Evolutionary conservation across 768 basidiomycete species (phyloP).

Genomic region (Inosperma sp.): DNA sequence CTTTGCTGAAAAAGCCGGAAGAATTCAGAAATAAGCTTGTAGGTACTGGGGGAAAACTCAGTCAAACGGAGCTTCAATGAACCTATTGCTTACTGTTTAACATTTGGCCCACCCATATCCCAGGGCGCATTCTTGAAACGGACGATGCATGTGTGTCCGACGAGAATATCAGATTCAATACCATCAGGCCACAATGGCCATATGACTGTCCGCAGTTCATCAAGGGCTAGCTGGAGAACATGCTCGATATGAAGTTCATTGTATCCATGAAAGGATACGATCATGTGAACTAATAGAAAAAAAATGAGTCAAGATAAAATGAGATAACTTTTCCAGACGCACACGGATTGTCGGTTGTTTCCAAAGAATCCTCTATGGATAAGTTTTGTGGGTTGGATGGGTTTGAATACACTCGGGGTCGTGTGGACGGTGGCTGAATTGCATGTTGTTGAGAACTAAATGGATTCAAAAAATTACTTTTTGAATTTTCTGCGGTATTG

Average conservation of each 20-base stretch:
- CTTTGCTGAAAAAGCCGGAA: slow-evolving; percentile 57
- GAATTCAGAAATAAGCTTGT: slow-evolving; percentile 54
- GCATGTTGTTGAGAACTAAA: slow-evolving; percentile 17
- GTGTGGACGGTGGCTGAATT: slow-evolving; percentile 8
- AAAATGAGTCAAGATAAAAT: slow-evolving; percentile 1
- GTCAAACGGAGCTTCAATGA: not conserved
- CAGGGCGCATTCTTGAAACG: slow-evolving; percentile 65
- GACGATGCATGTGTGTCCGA: slow-evolving; percentile 52
- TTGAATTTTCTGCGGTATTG: slow-evolving; percentile 22
- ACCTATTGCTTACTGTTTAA: slow-evolving; percentile 42
- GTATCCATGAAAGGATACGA: slow-evolving; percentile 61
- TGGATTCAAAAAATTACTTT: slow-evolving; percentile 42
- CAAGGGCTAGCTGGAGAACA: slow-evolving; percentile 44
- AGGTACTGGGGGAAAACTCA: slow-evolving; percentile 39
- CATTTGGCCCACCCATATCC: slow-evolving; percentile 53
- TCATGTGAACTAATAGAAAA: slow-evolving; percentile 55
- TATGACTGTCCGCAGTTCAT: slow-evolving; percentile 54
- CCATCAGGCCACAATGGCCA: slow-evolving; percentile 69
- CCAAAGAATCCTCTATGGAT: slow-evolving; percentile 12
- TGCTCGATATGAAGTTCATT: slow-evolving; percentile 61
- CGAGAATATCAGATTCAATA: slow-evolving; percentile 41
- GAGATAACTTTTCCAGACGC: not conserved
- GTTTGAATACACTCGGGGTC: slow-evolving; percentile 29
- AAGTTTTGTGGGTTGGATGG: slow-evolving; percentile 19
- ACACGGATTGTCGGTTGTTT: slow-evolving; percentile 9